Conservation (phyloP, 1,139 yeast species). For the Kodamaea sp. region DNA sequence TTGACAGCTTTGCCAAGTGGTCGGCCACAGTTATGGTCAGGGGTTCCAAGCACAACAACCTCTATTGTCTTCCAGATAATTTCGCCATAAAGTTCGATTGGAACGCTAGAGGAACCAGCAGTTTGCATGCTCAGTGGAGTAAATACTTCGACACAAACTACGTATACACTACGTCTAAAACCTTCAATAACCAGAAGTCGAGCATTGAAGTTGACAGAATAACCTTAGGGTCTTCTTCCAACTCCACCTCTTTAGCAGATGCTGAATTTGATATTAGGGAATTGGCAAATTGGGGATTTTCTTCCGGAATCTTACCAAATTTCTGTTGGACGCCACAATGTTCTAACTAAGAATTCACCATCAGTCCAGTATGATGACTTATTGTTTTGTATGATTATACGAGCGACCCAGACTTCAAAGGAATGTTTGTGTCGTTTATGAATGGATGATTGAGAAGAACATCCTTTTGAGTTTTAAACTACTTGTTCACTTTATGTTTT, state of each 20-base stretch:
- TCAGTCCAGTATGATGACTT: too few species aligned
- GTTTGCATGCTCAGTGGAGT: slow-evolving; percentile 16
- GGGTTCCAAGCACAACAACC: slow-evolving; percentile 21
- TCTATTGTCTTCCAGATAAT: slow-evolving; percentile 31
- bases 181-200: slow-evolving; percentile 8
- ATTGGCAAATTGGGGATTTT: slow-evolving; percentile 16
- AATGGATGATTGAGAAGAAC: too few species aligned
- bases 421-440: too few species aligned
- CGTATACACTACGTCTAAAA: slow-evolving; percentile 14
- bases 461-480: too few species aligned
- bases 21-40: slow-evolving; percentile 23
- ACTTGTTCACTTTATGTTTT: too few species aligned
- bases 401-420: too few species aligned
- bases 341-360: neutral
- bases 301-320: slow-evolving; percentile 25
- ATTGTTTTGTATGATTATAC: too few species aligned
- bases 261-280: slow-evolving; percentile 16
- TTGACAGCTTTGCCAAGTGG: slow-evolving; percentile 20
- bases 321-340: slow-evolving; percentile 24
- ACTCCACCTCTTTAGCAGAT: slow-evolving; percentile 14
- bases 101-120: slow-evolving; percentile 12
- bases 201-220: slow-evolving; percentile 10
- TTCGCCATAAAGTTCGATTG: slow-evolving; percentile 26
- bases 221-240: slow-evolving; percentile 8
- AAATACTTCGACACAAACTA: slow-evolving; percentile 18